Evolutionary conservation across 176 grass and related monocot species (phyloP).

Genomic region (Zea mays): DNA sequence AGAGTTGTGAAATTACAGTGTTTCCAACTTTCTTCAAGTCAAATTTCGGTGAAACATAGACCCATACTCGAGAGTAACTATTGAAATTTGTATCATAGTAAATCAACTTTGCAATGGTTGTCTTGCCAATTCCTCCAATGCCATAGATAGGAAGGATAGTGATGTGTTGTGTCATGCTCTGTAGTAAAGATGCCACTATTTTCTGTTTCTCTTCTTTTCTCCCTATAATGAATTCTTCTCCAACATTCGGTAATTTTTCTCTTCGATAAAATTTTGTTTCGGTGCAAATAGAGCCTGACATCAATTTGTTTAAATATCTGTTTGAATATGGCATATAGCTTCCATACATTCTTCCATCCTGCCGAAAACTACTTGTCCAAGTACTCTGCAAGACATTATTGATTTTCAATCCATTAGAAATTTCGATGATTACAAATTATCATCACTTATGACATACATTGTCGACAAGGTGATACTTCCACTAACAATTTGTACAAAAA

Average conservation of each 20-base stretch:
- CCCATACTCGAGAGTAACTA: neutral
- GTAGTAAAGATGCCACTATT: neutral
- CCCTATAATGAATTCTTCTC: neutral
- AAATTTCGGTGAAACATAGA: neutral
- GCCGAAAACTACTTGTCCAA: too few species aligned
- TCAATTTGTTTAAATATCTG: neutral
- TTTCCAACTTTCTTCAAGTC: neutral
- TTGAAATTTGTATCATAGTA: neutral
- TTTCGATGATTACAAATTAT: too few species aligned
- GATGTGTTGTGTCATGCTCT: neutral
- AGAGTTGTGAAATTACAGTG: neutral
- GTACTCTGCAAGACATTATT: too few species aligned
- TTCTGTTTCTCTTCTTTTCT: neutral
- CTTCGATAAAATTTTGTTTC: neutral
- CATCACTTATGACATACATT: too few species aligned
- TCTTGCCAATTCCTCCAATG: constrained; percentile 8
- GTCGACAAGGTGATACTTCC: too few species aligned
- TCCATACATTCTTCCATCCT: too few species aligned
- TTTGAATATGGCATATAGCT: too few species aligned
- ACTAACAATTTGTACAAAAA: too few species aligned
- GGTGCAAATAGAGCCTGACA: neutral
- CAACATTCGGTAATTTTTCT: too few species aligned
- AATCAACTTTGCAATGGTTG: neutral
- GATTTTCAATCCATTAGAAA: too few species aligned
- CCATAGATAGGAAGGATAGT: neutral